Conservation (phyloP, 192 early-diverging fungal species). For the Umbelopsis vinacea region DNA sequence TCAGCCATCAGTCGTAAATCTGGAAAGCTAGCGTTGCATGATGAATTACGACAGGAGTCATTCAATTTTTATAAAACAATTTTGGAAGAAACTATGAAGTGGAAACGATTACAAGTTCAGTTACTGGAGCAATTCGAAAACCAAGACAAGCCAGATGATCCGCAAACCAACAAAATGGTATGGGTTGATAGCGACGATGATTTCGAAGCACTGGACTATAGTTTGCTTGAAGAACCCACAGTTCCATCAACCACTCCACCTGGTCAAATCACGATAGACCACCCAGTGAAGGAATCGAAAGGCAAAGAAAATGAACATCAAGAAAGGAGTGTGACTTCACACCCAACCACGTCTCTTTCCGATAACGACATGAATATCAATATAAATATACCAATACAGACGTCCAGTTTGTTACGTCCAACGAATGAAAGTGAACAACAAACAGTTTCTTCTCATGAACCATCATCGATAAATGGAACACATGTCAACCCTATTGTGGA, state of each 20-base stretch:
- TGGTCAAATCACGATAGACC: too few species aligned
- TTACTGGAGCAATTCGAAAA: not conserved
- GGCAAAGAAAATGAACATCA: too few species aligned
- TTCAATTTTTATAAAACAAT: constrained; percentile 46
- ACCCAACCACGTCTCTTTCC: too few species aligned
- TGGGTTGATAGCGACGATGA: constrained; percentile 17
- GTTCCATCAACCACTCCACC: not conserved
- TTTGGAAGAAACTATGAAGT: constrained; percentile 33
- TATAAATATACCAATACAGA: not conserved
- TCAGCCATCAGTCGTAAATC: constrained; percentile 39
- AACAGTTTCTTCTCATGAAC: not conserved
- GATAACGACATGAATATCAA: not conserved
- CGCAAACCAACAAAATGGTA: not conserved
- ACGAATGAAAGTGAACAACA: not conserved
- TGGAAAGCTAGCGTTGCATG: constrained; percentile 50
- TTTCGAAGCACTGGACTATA: constrained; percentile 3
- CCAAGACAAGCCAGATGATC: not conserved
- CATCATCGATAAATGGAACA: not conserved
- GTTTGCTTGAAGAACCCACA: constrained; percentile 11
- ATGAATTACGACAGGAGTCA: constrained; percentile 37
- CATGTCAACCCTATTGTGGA: not conserved
- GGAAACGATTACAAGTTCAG: constrained; percentile 24
- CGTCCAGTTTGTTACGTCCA: not conserved
- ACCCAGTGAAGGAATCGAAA: too few species aligned
- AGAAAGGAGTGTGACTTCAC: too few species aligned